Percentiles rank a stretch among this genome's conserved stretches.
phyloP scores from a whole-genome alignment of 352 stramenopile species.

The Aphanomyces invadans region DNA sequence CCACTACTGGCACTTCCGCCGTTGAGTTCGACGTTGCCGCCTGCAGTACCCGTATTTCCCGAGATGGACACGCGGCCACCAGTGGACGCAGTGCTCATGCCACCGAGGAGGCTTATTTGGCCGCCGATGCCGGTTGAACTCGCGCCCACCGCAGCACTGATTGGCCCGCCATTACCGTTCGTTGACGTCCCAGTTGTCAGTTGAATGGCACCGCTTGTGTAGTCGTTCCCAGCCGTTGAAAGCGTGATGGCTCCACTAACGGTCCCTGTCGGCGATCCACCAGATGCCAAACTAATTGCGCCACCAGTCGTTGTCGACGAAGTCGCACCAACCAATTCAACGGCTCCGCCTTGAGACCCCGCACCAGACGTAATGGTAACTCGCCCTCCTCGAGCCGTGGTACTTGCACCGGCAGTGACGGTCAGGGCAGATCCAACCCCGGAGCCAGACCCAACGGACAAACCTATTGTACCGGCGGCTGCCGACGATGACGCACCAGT shows the following conservation, averaged over 20 bases:
- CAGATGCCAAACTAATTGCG: conserved; percentile 11
- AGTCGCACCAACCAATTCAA: conserved; percentile 2
- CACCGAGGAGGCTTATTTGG: neutral
- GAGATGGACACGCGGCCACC: conserved; percentile 27
- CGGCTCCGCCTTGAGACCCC: conserved; percentile 19
- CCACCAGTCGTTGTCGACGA: conserved; percentile 10
- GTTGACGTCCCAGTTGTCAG: conserved; percentile 33
- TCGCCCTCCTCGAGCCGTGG: conserved; percentile 6
- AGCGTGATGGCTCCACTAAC: conserved; percentile 9
- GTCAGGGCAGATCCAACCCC: conserved; percentile 28
- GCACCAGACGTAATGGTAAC: conserved; percentile 7
- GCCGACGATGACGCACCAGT: conserved; percentile 24
- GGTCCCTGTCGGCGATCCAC: conserved; percentile 2
- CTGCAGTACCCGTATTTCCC: conserved; percentile 30
- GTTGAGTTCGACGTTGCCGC: conserved; percentile 23
- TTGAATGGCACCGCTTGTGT: conserved; percentile 35
- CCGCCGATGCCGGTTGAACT: conserved; percentile 17
- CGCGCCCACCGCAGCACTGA: neutral
- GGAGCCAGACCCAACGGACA: conserved; percentile 34
- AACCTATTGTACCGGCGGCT: conserved; percentile 32
- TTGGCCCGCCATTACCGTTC: neutral
- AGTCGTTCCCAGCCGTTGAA: conserved; percentile 12
- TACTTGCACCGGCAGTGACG: conserved; percentile 7
- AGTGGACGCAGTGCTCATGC: conserved; percentile 6
- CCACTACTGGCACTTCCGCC: conserved; percentile 1